Base-by-base conservation (phyloP, 164 flowering plant genomes). In the Cinnamomum micranthum region DNA sequence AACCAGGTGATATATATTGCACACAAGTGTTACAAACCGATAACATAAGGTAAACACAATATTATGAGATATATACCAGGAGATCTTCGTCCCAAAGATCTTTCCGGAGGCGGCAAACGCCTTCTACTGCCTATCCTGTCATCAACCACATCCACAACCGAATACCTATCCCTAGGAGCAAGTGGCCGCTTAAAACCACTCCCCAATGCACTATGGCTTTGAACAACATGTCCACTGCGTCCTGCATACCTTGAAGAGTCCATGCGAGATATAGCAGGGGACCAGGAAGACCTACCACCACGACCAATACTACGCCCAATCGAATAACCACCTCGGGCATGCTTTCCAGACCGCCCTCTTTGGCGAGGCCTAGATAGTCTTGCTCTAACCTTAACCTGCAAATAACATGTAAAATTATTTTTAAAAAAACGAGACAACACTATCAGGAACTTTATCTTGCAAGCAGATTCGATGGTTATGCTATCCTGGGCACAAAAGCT, bases 351-450 rank as follows among this genome's bases (percentile, higher is more conserved):
- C 25, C 87, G 88, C 59, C 92, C 90, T 78, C 90, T 88, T 69
- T 91, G 96, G 77, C 88, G 91, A 17, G 99, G 99, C 75, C 98
- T 84, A 47, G 99, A 95, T 77, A 95, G 80, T 75, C 99, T 87
- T 31, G 98, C 98, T 82, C 98, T 92, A 24, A 93, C 96, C 81
- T 91, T 95, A 41, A 89, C 91, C 98, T 94, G 90, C 74, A 74
- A 50, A 17, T 50, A 11, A 41, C 20, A 19, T 20, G 58, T 24
- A 47, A 17, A 67, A 55, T 55, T 55, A 15, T 14, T 55, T 1
- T 55, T 55, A 0, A 1, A 17, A 55, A 6, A 20, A 55, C 19
- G 47, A 41, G 47, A 41, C 11, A 41, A 7, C 10, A 6, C 47
- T 1, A 41, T 41, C 2, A 2, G 47, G 10, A 4, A 6, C 47